Evolutionary conservation across 768 basidiomycete species (phyloP).

Genomic region (Agrocybe chaxingu): DNA sequence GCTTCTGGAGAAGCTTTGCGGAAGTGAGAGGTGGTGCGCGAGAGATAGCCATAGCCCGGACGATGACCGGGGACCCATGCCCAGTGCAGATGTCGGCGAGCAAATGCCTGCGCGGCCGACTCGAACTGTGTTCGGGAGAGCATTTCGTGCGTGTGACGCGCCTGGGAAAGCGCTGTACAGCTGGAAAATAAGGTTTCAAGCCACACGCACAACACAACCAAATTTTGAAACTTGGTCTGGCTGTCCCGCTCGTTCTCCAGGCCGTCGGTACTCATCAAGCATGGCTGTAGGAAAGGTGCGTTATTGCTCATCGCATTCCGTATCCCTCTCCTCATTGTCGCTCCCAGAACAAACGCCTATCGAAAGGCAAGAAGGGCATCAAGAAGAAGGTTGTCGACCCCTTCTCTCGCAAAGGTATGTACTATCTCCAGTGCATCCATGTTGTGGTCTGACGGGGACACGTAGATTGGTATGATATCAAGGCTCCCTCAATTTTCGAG

Average conservation of each 20-base stretch:
- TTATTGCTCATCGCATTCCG: slow-evolving; percentile 9
- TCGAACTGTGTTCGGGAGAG: slow-evolving; percentile 63
- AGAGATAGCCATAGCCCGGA: slow-evolving; percentile 26
- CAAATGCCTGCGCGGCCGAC: slow-evolving; percentile 50
- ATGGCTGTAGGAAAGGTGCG: slow-evolving; percentile 92
- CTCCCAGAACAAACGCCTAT: slow-evolving; percentile 90
- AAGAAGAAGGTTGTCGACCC: slow-evolving; percentile 99
- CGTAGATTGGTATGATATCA: slow-evolving; percentile 98
- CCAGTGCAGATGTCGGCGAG: slow-evolving; percentile 36
- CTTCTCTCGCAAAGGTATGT: slow-evolving; percentile 95
- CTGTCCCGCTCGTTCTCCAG: slow-evolving; percentile 37
- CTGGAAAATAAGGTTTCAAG: slow-evolving; percentile 59
- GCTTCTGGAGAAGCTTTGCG: slow-evolving; percentile 5
- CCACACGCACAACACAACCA: slow-evolving; percentile 41
- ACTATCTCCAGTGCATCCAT: slow-evolving; percentile 1
- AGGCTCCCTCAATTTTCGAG: slow-evolving; percentile 98
- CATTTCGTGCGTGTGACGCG: slow-evolving; percentile 28
- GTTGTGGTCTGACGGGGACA: neutral
- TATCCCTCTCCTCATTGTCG: slow-evolving; percentile 6
- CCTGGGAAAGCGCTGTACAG: slow-evolving; percentile 53
- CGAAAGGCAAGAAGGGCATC: slow-evolving; percentile 98
- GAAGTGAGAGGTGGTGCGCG: slow-evolving; percentile 21
- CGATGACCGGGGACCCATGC: slow-evolving; percentile 19
- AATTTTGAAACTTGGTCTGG: slow-evolving; percentile 42
- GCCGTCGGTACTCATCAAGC: slow-evolving; percentile 35